Evolutionary conservation across 2,329 filamentous ascomycete species (phyloP).

Genomic region (Xylaria multiplex): DNA sequence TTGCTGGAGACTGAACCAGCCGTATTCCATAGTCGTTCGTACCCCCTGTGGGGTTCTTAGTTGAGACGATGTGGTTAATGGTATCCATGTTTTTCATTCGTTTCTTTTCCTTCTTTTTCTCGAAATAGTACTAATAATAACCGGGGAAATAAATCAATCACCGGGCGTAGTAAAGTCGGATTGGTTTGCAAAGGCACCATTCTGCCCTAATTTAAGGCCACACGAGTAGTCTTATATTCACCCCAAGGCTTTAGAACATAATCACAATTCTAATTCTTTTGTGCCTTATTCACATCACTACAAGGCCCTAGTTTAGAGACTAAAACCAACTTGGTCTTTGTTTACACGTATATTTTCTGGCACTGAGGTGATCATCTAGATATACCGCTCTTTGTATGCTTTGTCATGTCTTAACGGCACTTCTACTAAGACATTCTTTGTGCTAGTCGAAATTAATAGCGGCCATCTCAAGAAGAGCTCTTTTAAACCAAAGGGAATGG

Average conservation of each 20-base stretch:
- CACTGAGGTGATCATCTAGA: no score
- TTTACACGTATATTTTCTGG: neutral
- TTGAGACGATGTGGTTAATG: no score
- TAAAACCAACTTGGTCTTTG: conserved; percentile 18
- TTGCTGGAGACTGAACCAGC: neutral
- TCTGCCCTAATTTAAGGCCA: neutral
- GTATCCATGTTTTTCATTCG: no score
- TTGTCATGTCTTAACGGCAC: conserved; percentile 7
- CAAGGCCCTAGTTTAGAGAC: neutral
- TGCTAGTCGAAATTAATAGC: no score
- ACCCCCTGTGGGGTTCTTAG: no score
- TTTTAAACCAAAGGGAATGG: neutral
- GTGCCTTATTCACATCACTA: neutral
- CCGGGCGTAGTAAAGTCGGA: neutral
- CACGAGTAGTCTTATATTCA: conserved; percentile 25
- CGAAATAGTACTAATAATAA: neutral
- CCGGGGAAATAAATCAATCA: no score
- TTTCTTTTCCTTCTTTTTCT: neutral
- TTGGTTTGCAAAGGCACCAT: neutral
- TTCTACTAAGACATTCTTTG: neutral
- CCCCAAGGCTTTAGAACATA: neutral
- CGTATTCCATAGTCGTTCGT: neutral
- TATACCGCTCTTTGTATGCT: neutral
- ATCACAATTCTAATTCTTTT: neutral
- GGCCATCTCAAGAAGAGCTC: no score